A percentile compares a stretch with the other conserved stretches of the same genome.
phyloP scores from a whole-genome alignment of 805 yeast species.

The Starmerella floris region DNA sequence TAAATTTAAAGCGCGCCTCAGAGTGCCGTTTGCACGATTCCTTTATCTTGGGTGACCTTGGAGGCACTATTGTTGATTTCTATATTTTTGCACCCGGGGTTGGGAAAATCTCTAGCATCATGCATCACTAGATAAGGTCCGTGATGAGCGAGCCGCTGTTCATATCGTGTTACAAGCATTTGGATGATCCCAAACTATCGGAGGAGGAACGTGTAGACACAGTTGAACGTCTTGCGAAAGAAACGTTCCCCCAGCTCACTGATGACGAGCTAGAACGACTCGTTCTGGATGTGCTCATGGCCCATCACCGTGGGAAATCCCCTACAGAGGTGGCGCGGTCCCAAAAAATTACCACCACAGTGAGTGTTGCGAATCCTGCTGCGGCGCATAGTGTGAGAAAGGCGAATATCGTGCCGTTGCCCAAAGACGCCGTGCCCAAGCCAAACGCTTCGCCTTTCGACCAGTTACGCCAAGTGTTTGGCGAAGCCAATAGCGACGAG shows the following conservation, averaged over 20 bases:
- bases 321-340: constrained; percentile 11
- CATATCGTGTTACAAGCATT: constrained; percentile 14
- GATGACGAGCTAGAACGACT: constrained; percentile 27
- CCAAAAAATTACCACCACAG: neutral
- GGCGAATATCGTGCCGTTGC: neutral
- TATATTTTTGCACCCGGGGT: too few species aligned
- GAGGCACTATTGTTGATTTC: too few species aligned
- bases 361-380: neutral
- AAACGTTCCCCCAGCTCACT: constrained; percentile 13
- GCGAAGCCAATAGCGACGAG: constrained; percentile 24
- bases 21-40: too few species aligned
- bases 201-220: constrained; percentile 33
- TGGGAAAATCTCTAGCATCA: too few species aligned
- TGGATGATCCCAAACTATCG: constrained; percentile 24
- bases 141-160: constrained; percentile 6
- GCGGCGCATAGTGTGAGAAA: constrained; percentile 8
- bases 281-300: constrained; percentile 33
- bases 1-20: too few species aligned
- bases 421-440: constrained; percentile 1
- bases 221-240: constrained; percentile 28
- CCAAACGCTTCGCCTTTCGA: constrained; percentile 26
- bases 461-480: constrained; percentile 27
- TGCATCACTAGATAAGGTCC: too few species aligned
- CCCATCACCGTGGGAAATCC: constrained; percentile 27
- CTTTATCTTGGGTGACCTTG: too few species aligned